These are phyloP conservation scores for Magnusiomyces paraingens DNA, from an alignment of 1,139 yeast species.

Conservation along the genomic window DNA sequence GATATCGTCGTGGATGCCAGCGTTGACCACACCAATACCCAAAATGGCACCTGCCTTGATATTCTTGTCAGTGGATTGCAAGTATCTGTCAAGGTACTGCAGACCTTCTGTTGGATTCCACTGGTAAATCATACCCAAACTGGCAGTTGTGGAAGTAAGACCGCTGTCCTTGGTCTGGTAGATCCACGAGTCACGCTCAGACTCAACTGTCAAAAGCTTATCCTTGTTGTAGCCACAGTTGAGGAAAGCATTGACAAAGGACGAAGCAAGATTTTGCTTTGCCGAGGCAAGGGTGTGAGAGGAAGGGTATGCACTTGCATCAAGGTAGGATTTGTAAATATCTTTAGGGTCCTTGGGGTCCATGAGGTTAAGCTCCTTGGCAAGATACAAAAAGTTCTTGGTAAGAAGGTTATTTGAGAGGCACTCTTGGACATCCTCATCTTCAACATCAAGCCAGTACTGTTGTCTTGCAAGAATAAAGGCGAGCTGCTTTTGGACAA, in stretches of 20 bases:
- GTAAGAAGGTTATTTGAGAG: constrained; percentile 74
- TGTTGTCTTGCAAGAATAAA: constrained; percentile 85
- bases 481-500: constrained; percentile 83
- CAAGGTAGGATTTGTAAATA: constrained; percentile 85
- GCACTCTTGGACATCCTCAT: constrained; percentile 77
- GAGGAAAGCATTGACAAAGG: constrained; percentile 86
- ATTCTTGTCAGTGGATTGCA: constrained; percentile 79
- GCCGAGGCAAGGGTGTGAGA: constrained; percentile 80
- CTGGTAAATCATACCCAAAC: constrained; percentile 81
- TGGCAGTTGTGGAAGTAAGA: constrained; percentile 90
- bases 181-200: constrained; percentile 75
- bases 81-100: constrained; percentile 80
- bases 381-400: constrained; percentile 73
- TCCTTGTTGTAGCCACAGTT: constrained; percentile 89
- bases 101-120: constrained; percentile 92
- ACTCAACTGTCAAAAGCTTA: constrained; percentile 58
- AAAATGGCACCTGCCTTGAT: constrained; percentile 94
- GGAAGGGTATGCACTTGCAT: constrained; percentile 52
- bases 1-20: constrained; percentile 93
- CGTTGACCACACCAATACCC: constrained; percentile 92
- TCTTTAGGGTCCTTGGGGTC: constrained; percentile 95
- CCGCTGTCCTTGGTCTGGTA: constrained; percentile 90
- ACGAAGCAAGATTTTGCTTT: constrained; percentile 90
- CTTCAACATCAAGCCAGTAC: constrained; percentile 64
- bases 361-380: constrained; percentile 77